phyloP scores from a whole-genome alignment of 441 rosid species.

The Viola pubescens region DNA sequence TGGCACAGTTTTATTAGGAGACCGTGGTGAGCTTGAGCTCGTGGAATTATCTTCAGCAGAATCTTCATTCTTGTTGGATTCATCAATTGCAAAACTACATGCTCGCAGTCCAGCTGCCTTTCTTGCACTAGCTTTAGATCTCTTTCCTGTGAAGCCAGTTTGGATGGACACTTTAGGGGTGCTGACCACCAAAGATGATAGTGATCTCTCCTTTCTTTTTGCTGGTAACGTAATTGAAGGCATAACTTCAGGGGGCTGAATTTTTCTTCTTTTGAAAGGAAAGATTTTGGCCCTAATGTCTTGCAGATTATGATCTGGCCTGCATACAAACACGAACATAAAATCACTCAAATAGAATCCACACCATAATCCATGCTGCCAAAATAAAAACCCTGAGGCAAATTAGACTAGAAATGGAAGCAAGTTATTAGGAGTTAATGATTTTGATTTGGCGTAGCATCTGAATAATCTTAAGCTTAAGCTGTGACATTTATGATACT shows the following conservation, averaged over 20 bases:
- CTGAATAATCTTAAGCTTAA: background rate
- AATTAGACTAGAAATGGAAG: conserved; percentile 9
- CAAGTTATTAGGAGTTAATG: background rate
- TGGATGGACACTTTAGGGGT: conserved; percentile 50
- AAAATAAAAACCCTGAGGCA: conserved; percentile 6
- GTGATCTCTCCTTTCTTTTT: conserved; percentile 64
- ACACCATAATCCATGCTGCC: background rate
- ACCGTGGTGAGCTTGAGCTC: conserved; percentile 47
- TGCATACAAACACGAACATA: conserved; percentile 23
- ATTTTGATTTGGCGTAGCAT: background rate
- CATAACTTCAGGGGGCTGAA: conserved; percentile 42
- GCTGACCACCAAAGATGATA: conserved; percentile 55
- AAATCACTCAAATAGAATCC: background rate
- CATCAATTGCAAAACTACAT: conserved; percentile 31
- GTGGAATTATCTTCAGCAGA: conserved; percentile 32
- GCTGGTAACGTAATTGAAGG: conserved; percentile 40
- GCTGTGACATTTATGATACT: no score
- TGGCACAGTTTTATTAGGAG: conserved; percentile 24
- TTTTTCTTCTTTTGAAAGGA: conserved; percentile 52
- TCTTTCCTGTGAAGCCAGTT: conserved; percentile 49
- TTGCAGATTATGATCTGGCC: conserved; percentile 72
- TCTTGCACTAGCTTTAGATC: conserved; percentile 43
- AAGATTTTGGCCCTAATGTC: conserved; percentile 61
- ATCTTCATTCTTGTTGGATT: conserved; percentile 36
- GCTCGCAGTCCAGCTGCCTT: conserved; percentile 37